Percentiles rank a stretch among this genome's conserved stretches.
phyloP scores from a whole-genome alignment of 495 filamentous ascomycete genomes.

The Glonium stellatum region DNA sequence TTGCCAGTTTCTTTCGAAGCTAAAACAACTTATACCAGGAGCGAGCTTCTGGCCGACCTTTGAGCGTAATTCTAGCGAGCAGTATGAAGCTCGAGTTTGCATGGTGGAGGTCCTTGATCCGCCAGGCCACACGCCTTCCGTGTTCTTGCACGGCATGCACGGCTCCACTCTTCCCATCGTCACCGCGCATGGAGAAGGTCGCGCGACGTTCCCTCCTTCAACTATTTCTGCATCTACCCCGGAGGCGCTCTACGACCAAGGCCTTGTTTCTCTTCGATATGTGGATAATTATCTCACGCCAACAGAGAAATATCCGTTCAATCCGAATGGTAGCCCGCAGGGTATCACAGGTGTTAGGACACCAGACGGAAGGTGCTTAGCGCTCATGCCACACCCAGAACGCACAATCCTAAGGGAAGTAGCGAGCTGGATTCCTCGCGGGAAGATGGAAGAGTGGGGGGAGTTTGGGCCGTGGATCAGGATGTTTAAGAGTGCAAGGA shows the following conservation, averaged over 20 bases:
- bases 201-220: slow-evolving; percentile 61
- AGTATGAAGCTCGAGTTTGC: slow-evolving; percentile 83
- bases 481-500: slow-evolving; percentile 47
- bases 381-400: slow-evolving; percentile 96
- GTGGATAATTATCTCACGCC: slow-evolving; percentile 69
- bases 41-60: slow-evolving; percentile 82
- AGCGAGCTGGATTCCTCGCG: slow-evolving; percentile 64
- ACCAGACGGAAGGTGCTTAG: slow-evolving; percentile 76
- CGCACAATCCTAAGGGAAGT: slow-evolving; percentile 80
- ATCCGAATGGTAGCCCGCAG: slow-evolving; percentile 85
- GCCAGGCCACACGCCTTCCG: slow-evolving; percentile 47
- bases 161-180: slow-evolving; percentile 77
- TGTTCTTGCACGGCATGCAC: slow-evolving; percentile 91
- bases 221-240: slow-evolving; percentile 38
- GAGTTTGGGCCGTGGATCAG: slow-evolving; percentile 79
- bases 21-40: slow-evolving; percentile 82
- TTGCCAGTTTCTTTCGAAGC: slow-evolving; percentile 84
- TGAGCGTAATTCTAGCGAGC: slow-evolving; percentile 74
- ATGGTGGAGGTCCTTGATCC: slow-evolving; percentile 78
- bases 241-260: slow-evolving; percentile 52
- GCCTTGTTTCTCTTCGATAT: slow-evolving; percentile 67
- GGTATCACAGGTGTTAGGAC: slow-evolving; percentile 81
- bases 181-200: slow-evolving; percentile 88
- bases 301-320: slow-evolving; percentile 81
- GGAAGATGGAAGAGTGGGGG: slow-evolving; percentile 63